Conservation (phyloP, 176 grass and related monocot species). For the Aegilops longissima region DNA sequence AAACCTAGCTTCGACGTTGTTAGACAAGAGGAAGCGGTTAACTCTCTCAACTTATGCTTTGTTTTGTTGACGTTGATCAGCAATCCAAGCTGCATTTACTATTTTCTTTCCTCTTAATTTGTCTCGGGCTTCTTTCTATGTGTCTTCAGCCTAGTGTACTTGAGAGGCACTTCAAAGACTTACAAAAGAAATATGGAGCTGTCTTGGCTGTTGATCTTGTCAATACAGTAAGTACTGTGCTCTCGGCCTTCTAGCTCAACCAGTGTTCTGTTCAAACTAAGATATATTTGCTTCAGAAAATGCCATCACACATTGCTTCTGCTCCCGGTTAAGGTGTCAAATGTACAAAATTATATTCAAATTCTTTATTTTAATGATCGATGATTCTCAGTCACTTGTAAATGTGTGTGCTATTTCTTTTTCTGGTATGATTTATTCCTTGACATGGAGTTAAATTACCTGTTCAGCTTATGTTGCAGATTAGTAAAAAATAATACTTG, state of each 20-base stretch:
- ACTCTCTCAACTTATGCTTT: slow-evolving; percentile 24
- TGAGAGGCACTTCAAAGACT: slow-evolving; percentile 80
- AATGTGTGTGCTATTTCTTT: background rate
- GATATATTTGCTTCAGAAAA: slow-evolving; percentile 1
- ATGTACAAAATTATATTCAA: slow-evolving; percentile 9
- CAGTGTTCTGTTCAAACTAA: background rate
- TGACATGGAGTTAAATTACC: slow-evolving; percentile 15
- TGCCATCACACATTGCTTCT: background rate
- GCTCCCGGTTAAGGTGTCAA: background rate
- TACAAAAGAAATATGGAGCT: slow-evolving; percentile 90
- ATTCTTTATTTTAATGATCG: slow-evolving; percentile 6
- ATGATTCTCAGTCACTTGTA: slow-evolving; percentile 1
- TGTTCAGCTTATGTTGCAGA: background rate
- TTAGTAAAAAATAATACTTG: background rate
- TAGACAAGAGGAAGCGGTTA: slow-evolving; percentile 80
- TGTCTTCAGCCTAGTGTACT: slow-evolving; percentile 73
- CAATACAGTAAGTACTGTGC: slow-evolving; percentile 65
- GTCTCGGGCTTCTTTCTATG: slow-evolving; percentile 13
- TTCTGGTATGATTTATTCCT: slow-evolving; percentile 12
- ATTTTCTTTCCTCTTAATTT: slow-evolving; percentile 26
- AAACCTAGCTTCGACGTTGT: slow-evolving; percentile 89
- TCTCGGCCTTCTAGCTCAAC: background rate
- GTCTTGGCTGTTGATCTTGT: slow-evolving; percentile 89
- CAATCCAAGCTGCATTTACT: background rate
- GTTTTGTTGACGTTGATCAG: slow-evolving; percentile 16